Evolutionary conservation across 768 basidiomycete genomes (phyloP).

Genomic region (Boletus sensibilis): DNA sequence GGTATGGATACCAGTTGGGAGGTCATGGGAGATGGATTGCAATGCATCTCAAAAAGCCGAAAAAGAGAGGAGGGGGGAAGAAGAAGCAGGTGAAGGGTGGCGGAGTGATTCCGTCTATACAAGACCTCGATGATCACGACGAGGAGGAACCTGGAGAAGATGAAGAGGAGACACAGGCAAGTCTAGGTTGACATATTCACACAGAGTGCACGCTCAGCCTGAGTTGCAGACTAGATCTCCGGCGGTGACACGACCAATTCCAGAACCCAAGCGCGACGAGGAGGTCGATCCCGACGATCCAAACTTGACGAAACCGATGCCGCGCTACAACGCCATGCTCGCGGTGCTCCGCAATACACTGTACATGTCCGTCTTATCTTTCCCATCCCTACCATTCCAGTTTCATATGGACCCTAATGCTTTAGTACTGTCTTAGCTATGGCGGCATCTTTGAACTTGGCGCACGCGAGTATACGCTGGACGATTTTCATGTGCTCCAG

Average conservation of each 20-base stretch:
- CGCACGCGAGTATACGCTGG: slow-evolving; percentile 81
- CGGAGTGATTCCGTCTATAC: neutral
- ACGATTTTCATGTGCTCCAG: slow-evolving; percentile 80
- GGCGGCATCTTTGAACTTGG: slow-evolving; percentile 88
- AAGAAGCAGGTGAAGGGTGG: slow-evolving; percentile 36
- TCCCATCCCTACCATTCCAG: neutral
- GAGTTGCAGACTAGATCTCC: neutral
- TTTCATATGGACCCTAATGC: neutral
- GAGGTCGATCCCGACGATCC: slow-evolving; percentile 66
- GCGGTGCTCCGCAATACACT: slow-evolving; percentile 80
- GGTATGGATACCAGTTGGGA: slow-evolving; percentile 73
- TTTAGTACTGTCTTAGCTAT: slow-evolving; percentile 48
- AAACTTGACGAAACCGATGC: slow-evolving; percentile 56
- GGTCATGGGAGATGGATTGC: slow-evolving; percentile 80
- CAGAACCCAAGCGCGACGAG: slow-evolving; percentile 17
- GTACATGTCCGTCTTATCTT: slow-evolving; percentile 60
- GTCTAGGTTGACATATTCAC: neutral
- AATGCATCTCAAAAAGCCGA: slow-evolving; percentile 66
- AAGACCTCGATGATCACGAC: slow-evolving; percentile 2
- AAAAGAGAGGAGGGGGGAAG: slow-evolving; percentile 45
- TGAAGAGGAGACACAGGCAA: slow-evolving; percentile 8
- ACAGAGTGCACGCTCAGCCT: neutral
- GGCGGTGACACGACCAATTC: neutral
- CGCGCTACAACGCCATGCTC: slow-evolving; percentile 87
- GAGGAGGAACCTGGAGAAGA: slow-evolving; percentile 21